Conservation (phyloP, 106 monocot species). For the Xerophyta viscosa region DNA sequence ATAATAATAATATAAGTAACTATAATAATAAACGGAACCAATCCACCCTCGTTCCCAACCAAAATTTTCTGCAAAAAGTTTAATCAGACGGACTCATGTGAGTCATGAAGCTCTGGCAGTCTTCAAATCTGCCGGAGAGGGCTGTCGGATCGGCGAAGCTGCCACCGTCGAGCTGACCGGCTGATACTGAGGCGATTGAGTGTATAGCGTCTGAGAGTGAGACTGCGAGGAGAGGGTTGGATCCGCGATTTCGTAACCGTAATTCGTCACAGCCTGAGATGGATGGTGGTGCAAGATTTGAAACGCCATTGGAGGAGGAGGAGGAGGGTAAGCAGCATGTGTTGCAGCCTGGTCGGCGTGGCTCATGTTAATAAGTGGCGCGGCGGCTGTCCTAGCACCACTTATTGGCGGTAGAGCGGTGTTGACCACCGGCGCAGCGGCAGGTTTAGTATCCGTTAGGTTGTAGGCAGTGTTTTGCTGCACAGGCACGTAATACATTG, state of each 20-base stretch:
- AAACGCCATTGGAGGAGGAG: slow-evolving; percentile 37
- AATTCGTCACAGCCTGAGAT: slow-evolving; percentile 25
- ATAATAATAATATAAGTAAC: too few relatives aligned
- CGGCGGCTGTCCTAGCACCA: slow-evolving; percentile 2
- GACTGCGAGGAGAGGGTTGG: slow-evolving; percentile 6
- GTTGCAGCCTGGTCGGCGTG: slow-evolving; percentile 18
- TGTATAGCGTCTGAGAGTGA: slow-evolving; percentile 44
- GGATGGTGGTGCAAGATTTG: slow-evolving; percentile 51
- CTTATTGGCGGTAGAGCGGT: slow-evolving; percentile 18
- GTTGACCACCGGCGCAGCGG: too few relatives aligned
- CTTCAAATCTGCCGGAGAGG: too few relatives aligned
- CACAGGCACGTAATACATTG: slow-evolving; percentile 60
- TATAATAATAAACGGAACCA: background rate
- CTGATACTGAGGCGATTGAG: slow-evolving; percentile 49
- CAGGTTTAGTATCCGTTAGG: too few relatives aligned
- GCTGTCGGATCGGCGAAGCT: slow-evolving; percentile 4
- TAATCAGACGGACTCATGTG: too few relatives aligned
- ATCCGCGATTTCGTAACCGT: slow-evolving; percentile 37
- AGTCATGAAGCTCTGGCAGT: too few relatives aligned
- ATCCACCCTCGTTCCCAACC: background rate
- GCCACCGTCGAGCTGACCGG: slow-evolving; percentile 17
- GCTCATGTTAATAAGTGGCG: slow-evolving; percentile 21
- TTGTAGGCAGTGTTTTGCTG: slow-evolving; percentile 28
- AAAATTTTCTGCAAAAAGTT: too few relatives aligned
- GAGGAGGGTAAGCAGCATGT: too few relatives aligned